Evolutionary conservation across 2,329 filamentous ascomycete species (phyloP), one percentile per base, ranked within the genome.

Genomic region (Aspergillus sp.): DNA sequence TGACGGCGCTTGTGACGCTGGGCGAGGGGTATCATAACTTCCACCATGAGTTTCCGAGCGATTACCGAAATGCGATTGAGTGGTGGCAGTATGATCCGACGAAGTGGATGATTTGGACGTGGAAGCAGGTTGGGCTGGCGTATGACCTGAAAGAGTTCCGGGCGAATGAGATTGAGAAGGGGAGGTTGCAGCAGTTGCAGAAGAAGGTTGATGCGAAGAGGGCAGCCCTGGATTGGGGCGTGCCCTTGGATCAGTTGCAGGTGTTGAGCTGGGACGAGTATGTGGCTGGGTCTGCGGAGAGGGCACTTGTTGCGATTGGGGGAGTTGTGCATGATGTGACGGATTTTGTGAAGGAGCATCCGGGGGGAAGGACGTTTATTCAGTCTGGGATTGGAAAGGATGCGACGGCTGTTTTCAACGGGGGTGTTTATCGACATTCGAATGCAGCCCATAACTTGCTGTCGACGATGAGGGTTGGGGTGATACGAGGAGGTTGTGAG

Each of bases 381-480:
- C 45, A 11, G 0, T 45, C 56, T 0, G 54, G 21, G 3, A 44
- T 61, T 7, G 60, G 58, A 0, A 62, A 62, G 40, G 62, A 64
- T 47, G 58, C 56, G 14, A 64, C 60, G 1, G 56, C 56, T 2
- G 50, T 56, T 27, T 64, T 64, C 14, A 55, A 63, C 24, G 62
- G 62, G 0, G 62, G 60, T 1, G 57, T 64, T n/a, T 64, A 64
- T 23, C 37, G 48, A 6, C 62, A 64, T 55, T 64, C 62, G 4
- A 61, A 58, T 77, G 91, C 90, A 55, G 91, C 91, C 37, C 91
- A 96, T 82, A 96, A 96, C 79, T 77, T 95, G 62, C 83, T 96
- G 62, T 92, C 89, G 11, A 95, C 90, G 65, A 93, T 95, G 90
- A 84, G 91, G 66, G 87, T 95, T 14, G 91, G 90, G 75, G 90